phyloP scores from a whole-genome alignment of 148 eudicot genomes.

The Fagopyrum homotropicum region DNA sequence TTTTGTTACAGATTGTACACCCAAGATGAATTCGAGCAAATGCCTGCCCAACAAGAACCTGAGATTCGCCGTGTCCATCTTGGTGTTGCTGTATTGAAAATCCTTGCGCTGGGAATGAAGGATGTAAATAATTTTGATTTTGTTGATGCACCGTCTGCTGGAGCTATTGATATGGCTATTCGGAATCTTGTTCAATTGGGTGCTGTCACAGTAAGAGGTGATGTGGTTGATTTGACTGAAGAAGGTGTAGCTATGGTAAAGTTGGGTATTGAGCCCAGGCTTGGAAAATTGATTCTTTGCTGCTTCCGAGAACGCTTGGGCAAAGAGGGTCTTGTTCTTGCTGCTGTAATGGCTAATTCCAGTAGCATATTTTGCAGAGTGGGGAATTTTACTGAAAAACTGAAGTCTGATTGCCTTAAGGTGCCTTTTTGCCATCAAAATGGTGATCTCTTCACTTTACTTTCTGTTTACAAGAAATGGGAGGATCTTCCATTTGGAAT shows the following conservation, averaged over 20 bases:
- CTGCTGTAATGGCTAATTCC: constrained; percentile 88
- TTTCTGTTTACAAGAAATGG: constrained; percentile 85
- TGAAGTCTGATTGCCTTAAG: constrained; percentile 78
- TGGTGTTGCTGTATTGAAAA: constrained; percentile 83
- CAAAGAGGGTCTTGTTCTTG: constrained; percentile 86
- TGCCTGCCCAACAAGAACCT: constrained; percentile 76
- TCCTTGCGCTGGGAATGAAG: constrained; percentile 65
- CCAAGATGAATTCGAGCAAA: constrained; percentile 37
- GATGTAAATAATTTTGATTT: constrained; percentile 68
- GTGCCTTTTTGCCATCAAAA: constrained; percentile 72
- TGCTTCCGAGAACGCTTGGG: constrained; percentile 45
- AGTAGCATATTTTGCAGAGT: constrained; percentile 86
- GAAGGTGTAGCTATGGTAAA: constrained; percentile 57
- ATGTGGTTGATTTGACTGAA: constrained; percentile 40
- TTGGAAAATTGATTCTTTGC: constrained; percentile 68
- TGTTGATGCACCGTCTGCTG: constrained; percentile 64
- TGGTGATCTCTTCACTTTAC: constrained; percentile 88
- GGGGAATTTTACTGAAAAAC: constrained; percentile 62
- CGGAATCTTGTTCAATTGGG: constrained; percentile 77
- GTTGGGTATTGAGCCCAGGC: constrained; percentile 85
- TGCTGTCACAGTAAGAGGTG: constrained; percentile 48
- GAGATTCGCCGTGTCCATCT: constrained; percentile 90
- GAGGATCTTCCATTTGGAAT: constrained; percentile 38
- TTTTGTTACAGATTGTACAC: constrained; percentile 79
- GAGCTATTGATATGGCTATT: constrained; percentile 76